Conservation (phyloP, 2,329 filamentous ascomycete species). For the Xylariomycetidae sp. region DNA sequence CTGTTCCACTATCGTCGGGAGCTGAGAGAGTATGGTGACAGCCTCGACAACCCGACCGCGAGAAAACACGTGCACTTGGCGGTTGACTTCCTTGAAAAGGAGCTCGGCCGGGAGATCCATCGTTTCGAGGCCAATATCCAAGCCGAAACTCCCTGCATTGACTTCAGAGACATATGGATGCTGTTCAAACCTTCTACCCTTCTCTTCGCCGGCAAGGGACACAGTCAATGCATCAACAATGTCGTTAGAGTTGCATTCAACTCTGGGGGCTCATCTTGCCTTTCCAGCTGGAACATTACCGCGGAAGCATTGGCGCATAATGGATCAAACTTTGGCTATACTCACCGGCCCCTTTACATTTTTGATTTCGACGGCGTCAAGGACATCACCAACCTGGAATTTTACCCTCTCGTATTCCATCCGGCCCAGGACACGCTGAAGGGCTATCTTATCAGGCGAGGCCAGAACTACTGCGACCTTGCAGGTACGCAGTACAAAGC, state of each 20-base stretch:
- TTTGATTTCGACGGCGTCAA: constrained; percentile 1
- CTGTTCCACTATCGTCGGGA: constrained; percentile 7
- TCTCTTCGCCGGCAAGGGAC: constrained; percentile 1
- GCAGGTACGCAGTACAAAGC: constrained; percentile 4
- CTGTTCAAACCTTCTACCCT: constrained; percentile 8
- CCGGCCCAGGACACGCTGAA: background rate
- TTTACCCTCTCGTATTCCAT: constrained; percentile 4
- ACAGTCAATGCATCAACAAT: constrained; percentile 4
- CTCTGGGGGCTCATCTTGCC: background rate
- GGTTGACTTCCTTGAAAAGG: constrained; percentile 2
- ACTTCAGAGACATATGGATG: constrained; percentile 11
- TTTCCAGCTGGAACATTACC: constrained; percentile 2
- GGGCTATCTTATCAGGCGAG: constrained; percentile 2
- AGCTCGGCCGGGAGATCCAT: constrained; percentile 4
- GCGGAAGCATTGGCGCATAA: constrained; percentile 4
- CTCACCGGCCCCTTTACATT: background rate
- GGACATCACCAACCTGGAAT: background rate
- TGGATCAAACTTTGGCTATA: constrained; percentile 3
- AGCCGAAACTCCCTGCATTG: constrained; percentile 2
- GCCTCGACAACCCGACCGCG: constrained; percentile 1
- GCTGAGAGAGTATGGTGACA: constrained; percentile 2
- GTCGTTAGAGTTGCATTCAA: constrained; percentile 1
- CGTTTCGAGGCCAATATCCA: constrained; percentile 6
- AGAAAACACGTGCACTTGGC: constrained; percentile 3
- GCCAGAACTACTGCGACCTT: constrained; percentile 6